A percentile compares a stretch with the other conserved stretches of the same genome.
phyloP scores from a whole-genome alignment of 2,329 filamentous ascomycete species.

The Trichophyton verrucosum region DNA sequence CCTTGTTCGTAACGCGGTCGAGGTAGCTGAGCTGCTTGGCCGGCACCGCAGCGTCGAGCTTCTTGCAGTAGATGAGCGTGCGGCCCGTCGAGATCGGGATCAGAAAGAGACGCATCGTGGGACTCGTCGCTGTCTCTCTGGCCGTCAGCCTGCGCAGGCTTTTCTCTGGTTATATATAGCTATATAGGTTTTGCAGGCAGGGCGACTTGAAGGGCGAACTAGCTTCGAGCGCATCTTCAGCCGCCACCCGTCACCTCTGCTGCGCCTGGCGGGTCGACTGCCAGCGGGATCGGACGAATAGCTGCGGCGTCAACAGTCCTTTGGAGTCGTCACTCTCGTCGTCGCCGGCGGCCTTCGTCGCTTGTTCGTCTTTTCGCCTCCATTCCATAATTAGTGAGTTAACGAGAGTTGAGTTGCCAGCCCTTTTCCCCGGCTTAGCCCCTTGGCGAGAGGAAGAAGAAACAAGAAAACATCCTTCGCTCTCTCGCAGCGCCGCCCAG shows the following conservation, averaged over 20 bases:
- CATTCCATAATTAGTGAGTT: too few species aligned
- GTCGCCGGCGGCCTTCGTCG: too few species aligned
- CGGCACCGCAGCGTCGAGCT: constrained; percentile 46
- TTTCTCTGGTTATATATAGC: too few species aligned
- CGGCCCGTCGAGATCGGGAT: constrained; percentile 84
- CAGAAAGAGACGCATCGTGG: constrained; percentile 76
- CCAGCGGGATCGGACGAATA: too few species aligned
- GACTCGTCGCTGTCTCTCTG: neutral
- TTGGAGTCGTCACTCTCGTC: too few species aligned
- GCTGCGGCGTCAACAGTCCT: too few species aligned
- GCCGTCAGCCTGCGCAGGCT: too few species aligned
- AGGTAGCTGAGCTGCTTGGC: constrained; percentile 45
- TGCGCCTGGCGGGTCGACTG: neutral
- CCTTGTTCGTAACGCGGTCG: constrained; percentile 60
- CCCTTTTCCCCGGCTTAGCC: neutral
- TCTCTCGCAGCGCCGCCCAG: too few species aligned
- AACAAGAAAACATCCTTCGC: too few species aligned
- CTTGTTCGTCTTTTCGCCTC: too few species aligned
- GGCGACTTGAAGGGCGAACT: neutral
- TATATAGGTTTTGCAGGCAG: too few species aligned
- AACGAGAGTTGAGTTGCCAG: too few species aligned
- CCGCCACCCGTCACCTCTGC: neutral
- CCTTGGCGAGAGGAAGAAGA: neutral
- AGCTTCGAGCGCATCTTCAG: neutral
- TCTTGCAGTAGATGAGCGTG: constrained; percentile 84